Evolutionary conservation across 139 green algal species (phyloP), one percentile per base, ranked within the genome.

Genomic region (Coelastrella sp.): DNA sequence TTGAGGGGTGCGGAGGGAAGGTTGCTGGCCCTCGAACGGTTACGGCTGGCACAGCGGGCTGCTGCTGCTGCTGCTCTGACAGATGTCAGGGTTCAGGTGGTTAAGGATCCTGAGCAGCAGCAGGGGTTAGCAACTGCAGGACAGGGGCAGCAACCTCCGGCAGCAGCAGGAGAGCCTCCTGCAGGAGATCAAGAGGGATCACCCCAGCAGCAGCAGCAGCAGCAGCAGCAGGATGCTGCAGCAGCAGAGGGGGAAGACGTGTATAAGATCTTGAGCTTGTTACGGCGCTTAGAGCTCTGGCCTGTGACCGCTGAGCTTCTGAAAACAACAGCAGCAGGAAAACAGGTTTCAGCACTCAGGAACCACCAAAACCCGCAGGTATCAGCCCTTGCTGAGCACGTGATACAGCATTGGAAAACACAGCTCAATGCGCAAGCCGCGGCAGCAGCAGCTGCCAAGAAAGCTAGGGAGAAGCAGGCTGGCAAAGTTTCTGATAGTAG

Each of bases 241-340:
- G 75, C 17, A 58, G 71, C 61, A 71, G 8, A 79, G 17, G 83
- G n/a, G 59, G 79, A 23, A 19, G 89, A 92, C 47, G 83, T 80
- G 11, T 92, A 80, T 47, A n/a, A 17, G 3, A 73, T 64, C 59
- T 66, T 92, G 60, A 61, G 60, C 10, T 32, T 92, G 60, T 80
- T 92, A 80, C 89, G 89, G 16, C 74, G 89, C 16, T 84, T 92
- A 84, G 83, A 87, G 82, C 76, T 92, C 75, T 92, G 89, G 89
- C 89, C 89, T 57, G 83, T 90, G 11, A 80, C 65, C 59, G 89
- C 75, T 47, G 82, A 83, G 4, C 74, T 92, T 7, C 89, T 92
- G 5, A 57, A 57, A 8, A 60, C 75, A 2, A 90, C 86, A 32
- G 86, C 57, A 32, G 86, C 86, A 56, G 91, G 91, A 32, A 80